Conservation (phyloP, 1,284 basidiomycete genomes). For the Heterobasidion irregulare region DNA sequence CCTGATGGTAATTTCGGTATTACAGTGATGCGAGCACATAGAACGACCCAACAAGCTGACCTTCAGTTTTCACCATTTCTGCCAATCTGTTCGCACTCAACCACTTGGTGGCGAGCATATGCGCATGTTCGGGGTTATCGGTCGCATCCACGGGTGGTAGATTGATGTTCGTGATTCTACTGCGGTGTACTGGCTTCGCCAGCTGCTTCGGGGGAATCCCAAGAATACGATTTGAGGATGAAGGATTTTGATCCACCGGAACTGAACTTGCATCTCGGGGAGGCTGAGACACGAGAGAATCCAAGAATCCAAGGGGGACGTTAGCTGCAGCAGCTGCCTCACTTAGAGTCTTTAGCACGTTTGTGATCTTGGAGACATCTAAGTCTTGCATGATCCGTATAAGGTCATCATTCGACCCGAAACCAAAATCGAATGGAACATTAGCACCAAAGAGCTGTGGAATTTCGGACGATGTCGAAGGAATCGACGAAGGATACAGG, state of each 20-base stretch:
- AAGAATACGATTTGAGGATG: conserved; percentile 3
- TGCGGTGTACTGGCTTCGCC: conserved; percentile 30
- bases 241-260: not conserved
- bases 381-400: conserved; percentile 62
- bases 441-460: conserved; percentile 17
- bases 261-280: not conserved
- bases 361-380: conserved; percentile 61
- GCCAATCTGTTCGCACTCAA: conserved; percentile 57
- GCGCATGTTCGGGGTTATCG: conserved; percentile 34
- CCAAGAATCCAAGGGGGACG: conserved; percentile 17
- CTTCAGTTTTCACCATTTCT: conserved; percentile 58
- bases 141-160: conserved; percentile 21
- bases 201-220: conserved; percentile 28
- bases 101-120: conserved; percentile 65
- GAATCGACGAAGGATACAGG: conserved; percentile 16
- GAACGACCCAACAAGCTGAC: conserved; percentile 23
- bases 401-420: conserved; percentile 64
- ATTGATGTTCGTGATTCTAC: conserved; percentile 19
- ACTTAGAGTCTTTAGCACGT: conserved; percentile 52
- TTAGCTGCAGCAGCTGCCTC: conserved; percentile 45
- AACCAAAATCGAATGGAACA: conserved; percentile 36
- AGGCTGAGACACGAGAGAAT: conserved; percentile 13
- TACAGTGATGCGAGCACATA: not conserved
- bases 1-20: conserved; percentile 30
- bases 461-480: conserved; percentile 22